Conservation (phyloP, 257 asterid genomes). For the Primulina tabacum region DNA sequence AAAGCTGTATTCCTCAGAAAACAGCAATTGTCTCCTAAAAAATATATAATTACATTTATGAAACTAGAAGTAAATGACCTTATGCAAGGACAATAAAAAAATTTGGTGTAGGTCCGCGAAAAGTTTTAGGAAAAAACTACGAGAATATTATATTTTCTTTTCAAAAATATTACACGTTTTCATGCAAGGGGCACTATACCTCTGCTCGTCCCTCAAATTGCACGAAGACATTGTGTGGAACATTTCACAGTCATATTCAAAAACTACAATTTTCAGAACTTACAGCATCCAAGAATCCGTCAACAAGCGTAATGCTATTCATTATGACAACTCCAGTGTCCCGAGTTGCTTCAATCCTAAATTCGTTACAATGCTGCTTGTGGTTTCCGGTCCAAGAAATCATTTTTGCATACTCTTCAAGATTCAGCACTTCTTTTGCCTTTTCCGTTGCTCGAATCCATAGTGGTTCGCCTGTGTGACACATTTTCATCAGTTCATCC, state of each 20-base stretch:
- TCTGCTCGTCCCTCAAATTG: too few species aligned
- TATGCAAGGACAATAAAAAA: too few species aligned
- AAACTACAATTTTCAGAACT: constrained; percentile 8
- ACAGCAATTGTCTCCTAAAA: background rate
- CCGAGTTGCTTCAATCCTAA: constrained; percentile 68
- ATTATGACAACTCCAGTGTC: constrained; percentile 74
- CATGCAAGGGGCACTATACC: too few species aligned
- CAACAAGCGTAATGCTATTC: constrained; percentile 89
- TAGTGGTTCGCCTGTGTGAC: constrained; percentile 60
- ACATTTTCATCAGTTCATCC: constrained; percentile 68
- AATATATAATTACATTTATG: too few species aligned
- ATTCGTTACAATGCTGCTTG: constrained; percentile 31
- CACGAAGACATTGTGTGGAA: too few species aligned
- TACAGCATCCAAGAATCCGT: constrained; percentile 88
- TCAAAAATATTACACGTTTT: too few species aligned
- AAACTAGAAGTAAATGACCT: too few species aligned
- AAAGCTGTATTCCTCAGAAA: background rate
- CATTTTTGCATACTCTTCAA: constrained; percentile 44
- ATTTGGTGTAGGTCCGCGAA: too few species aligned
- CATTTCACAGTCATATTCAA: too few species aligned
- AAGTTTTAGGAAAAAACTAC: too few species aligned
- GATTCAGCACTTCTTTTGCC: constrained; percentile 43
- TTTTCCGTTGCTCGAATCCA: constrained; percentile 44
- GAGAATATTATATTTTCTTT: too few species aligned
- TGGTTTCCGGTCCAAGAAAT: constrained; percentile 60